Evolutionary conservation across 2,329 filamentous ascomycete species (phyloP).

Genomic region (Fusarium tuaranense): DNA sequence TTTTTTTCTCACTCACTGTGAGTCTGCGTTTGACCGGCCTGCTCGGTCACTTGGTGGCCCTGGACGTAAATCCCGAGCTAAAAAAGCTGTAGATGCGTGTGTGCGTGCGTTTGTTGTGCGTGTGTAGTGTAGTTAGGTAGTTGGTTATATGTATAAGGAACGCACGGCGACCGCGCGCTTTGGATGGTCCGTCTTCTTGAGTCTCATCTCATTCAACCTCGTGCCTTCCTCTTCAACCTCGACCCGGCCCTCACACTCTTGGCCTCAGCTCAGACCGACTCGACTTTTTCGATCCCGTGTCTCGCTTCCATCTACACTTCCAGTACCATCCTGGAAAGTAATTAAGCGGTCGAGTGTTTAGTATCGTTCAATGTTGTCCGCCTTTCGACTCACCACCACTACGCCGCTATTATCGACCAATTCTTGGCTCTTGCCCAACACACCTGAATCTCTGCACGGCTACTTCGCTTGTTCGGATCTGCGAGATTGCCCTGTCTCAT

Average conservation of each 20-base stretch:
- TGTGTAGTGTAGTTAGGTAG: background rate
- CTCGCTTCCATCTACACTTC: slow-evolving; percentile 11
- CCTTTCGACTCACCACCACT: slow-evolving; percentile 24
- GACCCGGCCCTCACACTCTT: slow-evolving; percentile 6
- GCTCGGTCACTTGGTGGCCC: slow-evolving; percentile 24
- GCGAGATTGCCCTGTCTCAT: slow-evolving; percentile 38
- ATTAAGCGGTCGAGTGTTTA: slow-evolving; percentile 8
- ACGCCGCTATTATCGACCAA: slow-evolving; percentile 14
- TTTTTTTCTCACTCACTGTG: slow-evolving; percentile 26
- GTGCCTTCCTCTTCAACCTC: slow-evolving; percentile 16
- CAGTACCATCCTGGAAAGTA: slow-evolving; percentile 9
- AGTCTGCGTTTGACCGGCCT: slow-evolving; percentile 17
- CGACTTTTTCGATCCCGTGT: slow-evolving; percentile 1
- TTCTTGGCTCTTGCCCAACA: slow-evolving; percentile 29
- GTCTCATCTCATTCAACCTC: slow-evolving; percentile 7
- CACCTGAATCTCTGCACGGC: slow-evolving; percentile 6
- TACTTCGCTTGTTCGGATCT: slow-evolving; percentile 18
- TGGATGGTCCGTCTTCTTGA: slow-evolving; percentile 15
- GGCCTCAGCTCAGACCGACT: background rate
- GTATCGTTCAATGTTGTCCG: slow-evolving; percentile 25
- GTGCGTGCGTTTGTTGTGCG: background rate
- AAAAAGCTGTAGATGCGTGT: slow-evolving; percentile 2
- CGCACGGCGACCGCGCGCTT: slow-evolving; percentile 25
- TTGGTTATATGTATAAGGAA: slow-evolving; percentile 37
- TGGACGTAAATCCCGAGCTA: background rate